These are phyloP conservation scores for Coemansia sp. DNA, from an alignment of 192 early-diverging fungal genomes.

Conservation along the genomic window DNA sequence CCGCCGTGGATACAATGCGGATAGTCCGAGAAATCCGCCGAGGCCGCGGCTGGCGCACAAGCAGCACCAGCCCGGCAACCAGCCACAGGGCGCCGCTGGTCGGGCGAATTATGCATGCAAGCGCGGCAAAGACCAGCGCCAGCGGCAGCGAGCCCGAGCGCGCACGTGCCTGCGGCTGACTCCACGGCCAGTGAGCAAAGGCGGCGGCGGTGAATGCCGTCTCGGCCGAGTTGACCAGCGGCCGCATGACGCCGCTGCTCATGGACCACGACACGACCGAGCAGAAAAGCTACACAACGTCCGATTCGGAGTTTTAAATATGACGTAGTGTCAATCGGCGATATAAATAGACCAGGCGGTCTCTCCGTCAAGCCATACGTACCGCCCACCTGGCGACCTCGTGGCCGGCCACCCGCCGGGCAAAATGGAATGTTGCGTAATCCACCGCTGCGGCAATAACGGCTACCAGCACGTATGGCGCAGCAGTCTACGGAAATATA, in stretches of 20 bases:
- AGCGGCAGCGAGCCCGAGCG: conserved; percentile 6
- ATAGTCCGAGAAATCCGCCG: conserved; percentile 2
- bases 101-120: conserved; percentile 81
- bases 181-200: conserved; percentile 84
- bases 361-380: conserved; percentile 31
- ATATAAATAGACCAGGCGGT: no score
- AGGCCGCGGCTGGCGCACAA: conserved; percentile 32
- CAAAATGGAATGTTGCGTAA: conserved; percentile 69
- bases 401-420: conserved; percentile 58
- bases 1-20: conserved; percentile 5
- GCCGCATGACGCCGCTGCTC: conserved; percentile 59
- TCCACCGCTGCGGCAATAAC: conserved; percentile 69
- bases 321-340: no score
- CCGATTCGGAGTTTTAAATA: background rate
- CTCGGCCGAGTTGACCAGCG: conserved; percentile 71
- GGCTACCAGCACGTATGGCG: conserved; percentile 73
- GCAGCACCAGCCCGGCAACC: conserved; percentile 61
- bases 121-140: conserved; percentile 67
- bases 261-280: conserved; percentile 59
- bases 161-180: background rate
- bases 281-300: conserved; percentile 10
- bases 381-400: conserved; percentile 60
- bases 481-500: conserved; percentile 47
- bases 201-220: conserved; percentile 68
- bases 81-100: conserved; percentile 87